phyloP scores from a whole-genome alignment of 1,284 basidiomycete species.

The Volvariella volvacea region DNA sequence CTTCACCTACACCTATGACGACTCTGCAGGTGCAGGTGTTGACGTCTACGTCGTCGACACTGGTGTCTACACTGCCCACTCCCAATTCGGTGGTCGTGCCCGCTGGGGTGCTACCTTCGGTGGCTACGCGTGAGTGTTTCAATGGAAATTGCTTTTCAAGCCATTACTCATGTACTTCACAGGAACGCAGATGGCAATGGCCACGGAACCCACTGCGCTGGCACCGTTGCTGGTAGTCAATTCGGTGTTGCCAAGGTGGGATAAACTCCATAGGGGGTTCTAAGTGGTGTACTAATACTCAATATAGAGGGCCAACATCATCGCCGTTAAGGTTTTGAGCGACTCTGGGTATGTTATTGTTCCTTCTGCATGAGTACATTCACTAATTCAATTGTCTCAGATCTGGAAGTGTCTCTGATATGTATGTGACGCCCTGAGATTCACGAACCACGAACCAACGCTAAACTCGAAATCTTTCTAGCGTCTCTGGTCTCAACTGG shows the following conservation, averaged over 20 bases:
- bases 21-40: constrained; percentile 23
- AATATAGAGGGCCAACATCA: constrained; percentile 25
- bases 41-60: constrained; percentile 25
- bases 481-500: constrained; percentile 42
- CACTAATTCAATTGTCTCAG: not conserved
- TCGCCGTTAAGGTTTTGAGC: constrained; percentile 72
- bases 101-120: constrained; percentile 52
- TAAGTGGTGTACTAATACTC: no score
- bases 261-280: no score
- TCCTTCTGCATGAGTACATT: no score
- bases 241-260: not conserved
- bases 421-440: not conserved
- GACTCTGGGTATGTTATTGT: constrained; percentile 22
- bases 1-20: constrained; percentile 25
- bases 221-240: not conserved
- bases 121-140: constrained; percentile 12
- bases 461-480: constrained; percentile 16
- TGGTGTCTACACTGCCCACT: not conserved
- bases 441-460: no score
- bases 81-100: constrained; percentile 64
- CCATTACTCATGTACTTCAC: no score
- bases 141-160: not conserved
- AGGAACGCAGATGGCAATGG: constrained; percentile 55
- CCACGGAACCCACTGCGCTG: constrained; percentile 35
- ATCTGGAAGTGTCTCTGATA: not conserved